Percentiles rank a stretch among this genome's conserved stretches.
These are phyloP conservation scores for Aspergillus leporis DNA, from an alignment of 495 filamentous ascomycete species.

Conservation along the genomic window DNA sequence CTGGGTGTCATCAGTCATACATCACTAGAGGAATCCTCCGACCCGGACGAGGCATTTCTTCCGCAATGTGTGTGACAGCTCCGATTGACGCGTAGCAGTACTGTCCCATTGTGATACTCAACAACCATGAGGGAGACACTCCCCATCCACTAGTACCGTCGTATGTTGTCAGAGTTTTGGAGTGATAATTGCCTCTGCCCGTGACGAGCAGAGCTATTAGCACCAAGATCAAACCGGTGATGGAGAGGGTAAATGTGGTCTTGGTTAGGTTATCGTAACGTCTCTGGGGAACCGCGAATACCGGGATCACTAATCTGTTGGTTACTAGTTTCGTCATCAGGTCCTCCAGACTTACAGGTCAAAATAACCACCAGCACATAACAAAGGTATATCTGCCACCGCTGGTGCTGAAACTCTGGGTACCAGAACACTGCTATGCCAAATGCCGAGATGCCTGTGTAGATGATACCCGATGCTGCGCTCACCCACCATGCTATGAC, in stretches of 20 bases:
- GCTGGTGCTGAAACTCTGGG: constrained; percentile 20
- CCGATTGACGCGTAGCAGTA: constrained; percentile 22
- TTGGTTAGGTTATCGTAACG: constrained; percentile 20
- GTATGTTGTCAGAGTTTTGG: constrained; percentile 20
- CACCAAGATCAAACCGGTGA: constrained; percentile 18
- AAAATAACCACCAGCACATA: constrained; percentile 21
- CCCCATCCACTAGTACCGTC: constrained; percentile 26
- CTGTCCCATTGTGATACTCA: constrained; percentile 26
- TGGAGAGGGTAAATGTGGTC: constrained; percentile 21
- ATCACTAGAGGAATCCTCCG: constrained; percentile 27
- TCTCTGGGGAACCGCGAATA: constrained; percentile 17
- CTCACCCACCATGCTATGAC: constrained; percentile 31
- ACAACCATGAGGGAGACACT: constrained; percentile 22
- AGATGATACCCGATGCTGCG: constrained; percentile 21
- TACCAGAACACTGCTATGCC: constrained; percentile 25
- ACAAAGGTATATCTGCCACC: constrained; percentile 32
- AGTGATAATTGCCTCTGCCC: constrained; percentile 17
- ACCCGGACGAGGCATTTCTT: constrained; percentile 31
- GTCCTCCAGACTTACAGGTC: constrained; percentile 7
- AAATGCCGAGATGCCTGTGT: constrained; percentile 21
- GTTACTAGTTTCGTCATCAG: neutral
- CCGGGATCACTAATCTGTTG: constrained; percentile 16
- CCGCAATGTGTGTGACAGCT: constrained; percentile 29
- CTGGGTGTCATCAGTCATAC: constrained; percentile 4
- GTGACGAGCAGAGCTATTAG: constrained; percentile 20